Percentiles rank a stretch among this genome's conserved stretches.
Conservation (phyloP, 768 basidiomycete species). For the Suillus weaverae region DNA sequence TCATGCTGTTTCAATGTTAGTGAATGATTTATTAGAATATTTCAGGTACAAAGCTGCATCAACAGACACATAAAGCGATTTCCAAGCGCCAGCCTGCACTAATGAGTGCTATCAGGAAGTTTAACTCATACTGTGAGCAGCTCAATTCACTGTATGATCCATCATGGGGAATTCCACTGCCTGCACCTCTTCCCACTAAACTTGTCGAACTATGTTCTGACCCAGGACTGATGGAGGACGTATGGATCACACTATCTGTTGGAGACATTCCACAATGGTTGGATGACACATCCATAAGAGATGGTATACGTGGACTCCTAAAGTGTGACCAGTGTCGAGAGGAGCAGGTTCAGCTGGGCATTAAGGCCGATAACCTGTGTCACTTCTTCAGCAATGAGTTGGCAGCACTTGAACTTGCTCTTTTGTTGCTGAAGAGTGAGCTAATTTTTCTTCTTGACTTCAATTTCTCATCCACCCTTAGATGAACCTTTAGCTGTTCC, state of each 20-base stretch:
- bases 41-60: constrained; percentile 31
- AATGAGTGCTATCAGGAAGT: constrained; percentile 25
- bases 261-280: constrained; percentile 32
- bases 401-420: constrained; percentile 19
- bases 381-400: constrained; percentile 36
- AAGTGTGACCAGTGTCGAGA: constrained; percentile 31
- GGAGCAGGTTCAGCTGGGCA: constrained; percentile 23
- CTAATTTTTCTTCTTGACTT: not conserved
- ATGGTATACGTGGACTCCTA: constrained; percentile 33
- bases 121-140: constrained; percentile 27
- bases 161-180: constrained; percentile 33
- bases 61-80: constrained; percentile 30
- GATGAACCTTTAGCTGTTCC: not conserved
- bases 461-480: not conserved
- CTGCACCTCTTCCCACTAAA: constrained; percentile 30
- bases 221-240: constrained; percentile 35
- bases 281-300: constrained; percentile 28
- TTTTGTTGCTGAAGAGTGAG: constrained; percentile 14
- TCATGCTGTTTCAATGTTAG: not conserved
- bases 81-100: constrained; percentile 27
- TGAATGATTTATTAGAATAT: not conserved
- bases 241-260: constrained; percentile 31
- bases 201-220: constrained; percentile 19
- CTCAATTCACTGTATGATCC: constrained; percentile 21
- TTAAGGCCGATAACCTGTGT: constrained; percentile 37